These are phyloP conservation scores for Calonectria pauciramosa DNA, from an alignment of 2,329 filamentous ascomycete genomes.

Conservation along the genomic window DNA sequence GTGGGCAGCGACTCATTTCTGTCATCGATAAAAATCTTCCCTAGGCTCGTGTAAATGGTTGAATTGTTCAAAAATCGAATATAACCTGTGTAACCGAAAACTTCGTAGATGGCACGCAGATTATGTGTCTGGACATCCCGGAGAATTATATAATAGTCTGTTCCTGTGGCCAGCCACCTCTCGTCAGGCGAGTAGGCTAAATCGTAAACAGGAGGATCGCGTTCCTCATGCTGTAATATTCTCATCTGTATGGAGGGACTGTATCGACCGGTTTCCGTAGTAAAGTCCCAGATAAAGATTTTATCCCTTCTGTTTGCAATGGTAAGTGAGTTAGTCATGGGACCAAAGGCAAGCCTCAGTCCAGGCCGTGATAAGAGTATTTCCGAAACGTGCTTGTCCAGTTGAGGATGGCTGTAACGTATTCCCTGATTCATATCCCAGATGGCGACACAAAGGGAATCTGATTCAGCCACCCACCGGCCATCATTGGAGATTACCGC, in stretches of 20 bases:
- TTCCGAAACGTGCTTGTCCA: background rate
- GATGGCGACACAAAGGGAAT: background rate
- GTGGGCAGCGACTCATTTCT: background rate
- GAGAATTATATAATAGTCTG: background rate
- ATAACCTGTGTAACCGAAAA: accelerated
- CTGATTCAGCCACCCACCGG: background rate
- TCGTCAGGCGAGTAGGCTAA: background rate
- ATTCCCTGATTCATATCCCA: background rate
- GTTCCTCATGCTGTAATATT: too few species aligned
- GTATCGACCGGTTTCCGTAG: background rate
- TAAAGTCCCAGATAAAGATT: background rate
- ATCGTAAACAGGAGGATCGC: background rate
- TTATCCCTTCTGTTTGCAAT: background rate
- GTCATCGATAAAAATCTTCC: background rate
- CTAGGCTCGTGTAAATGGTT: background rate
- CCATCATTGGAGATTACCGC: background rate
- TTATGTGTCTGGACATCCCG: background rate
- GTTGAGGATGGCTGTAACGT: too few species aligned
- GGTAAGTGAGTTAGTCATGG: background rate
- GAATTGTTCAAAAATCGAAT: background rate
- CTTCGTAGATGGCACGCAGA: background rate
- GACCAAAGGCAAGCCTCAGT: background rate
- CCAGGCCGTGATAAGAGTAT: background rate
- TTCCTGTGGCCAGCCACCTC: background rate
- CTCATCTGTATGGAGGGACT: too few species aligned